Percentiles rank a stretch among this genome's conserved stretches.
These are phyloP conservation scores for Yamadazyma scolyti DNA, from an alignment of 805 yeast species.

Conservation along the genomic window DNA sequence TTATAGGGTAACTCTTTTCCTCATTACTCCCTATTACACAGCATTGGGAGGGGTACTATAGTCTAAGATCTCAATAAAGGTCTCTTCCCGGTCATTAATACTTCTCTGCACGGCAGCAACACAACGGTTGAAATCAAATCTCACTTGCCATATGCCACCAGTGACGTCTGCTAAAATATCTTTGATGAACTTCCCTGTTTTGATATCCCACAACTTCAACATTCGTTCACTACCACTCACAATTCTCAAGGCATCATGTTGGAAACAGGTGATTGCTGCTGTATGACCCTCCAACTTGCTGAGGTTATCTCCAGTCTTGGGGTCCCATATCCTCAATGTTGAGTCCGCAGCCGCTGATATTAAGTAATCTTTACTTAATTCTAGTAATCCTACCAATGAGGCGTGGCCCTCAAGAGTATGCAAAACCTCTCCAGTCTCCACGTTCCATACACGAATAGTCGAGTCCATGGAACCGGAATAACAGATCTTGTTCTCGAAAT, in stretches of 20 bases:
- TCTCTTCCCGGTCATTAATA: constrained; percentile 50
- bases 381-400: constrained; percentile 83
- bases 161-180: constrained; percentile 71
- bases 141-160: constrained; percentile 93
- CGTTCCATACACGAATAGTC: constrained; percentile 86
- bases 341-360: constrained; percentile 97
- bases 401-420: constrained; percentile 82
- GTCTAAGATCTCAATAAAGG: constrained; percentile 82
- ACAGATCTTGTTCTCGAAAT: constrained; percentile 71
- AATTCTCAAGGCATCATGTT: constrained; percentile 77
- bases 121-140: constrained; percentile 77
- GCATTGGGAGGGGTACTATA: constrained; percentile 48
- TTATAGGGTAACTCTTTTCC: too few species aligned
- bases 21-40: too few species aligned
- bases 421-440: constrained; percentile 67
- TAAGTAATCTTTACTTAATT: constrained; percentile 67
- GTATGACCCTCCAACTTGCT: constrained; percentile 77
- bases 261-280: constrained; percentile 89
- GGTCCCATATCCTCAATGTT: constrained; percentile 90
- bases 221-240: constrained; percentile 88
- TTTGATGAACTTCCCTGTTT: constrained; percentile 70
- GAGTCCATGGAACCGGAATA: constrained; percentile 91
- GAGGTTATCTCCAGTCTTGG: constrained; percentile 62
- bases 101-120: constrained; percentile 81
- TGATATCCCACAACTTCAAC: constrained; percentile 83